A percentile compares a stretch with the other conserved stretches of the same genome.
These are phyloP conservation scores for Fusarium sulawesiense DNA, from an alignment of 2,329 filamentous ascomycete genomes.

Conservation along the genomic window DNA sequence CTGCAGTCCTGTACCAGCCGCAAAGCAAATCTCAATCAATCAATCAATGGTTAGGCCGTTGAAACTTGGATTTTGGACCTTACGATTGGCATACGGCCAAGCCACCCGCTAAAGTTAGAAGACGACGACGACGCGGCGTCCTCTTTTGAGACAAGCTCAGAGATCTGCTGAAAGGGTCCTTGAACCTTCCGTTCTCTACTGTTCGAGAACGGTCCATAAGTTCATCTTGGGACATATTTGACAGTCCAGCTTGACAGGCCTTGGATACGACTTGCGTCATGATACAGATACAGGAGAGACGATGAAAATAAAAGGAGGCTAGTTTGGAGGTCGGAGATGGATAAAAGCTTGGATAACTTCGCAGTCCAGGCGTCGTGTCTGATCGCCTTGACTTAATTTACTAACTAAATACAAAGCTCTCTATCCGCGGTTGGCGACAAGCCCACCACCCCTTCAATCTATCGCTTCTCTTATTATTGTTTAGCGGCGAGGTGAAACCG, in stretches of 20 bases:
- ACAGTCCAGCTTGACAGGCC: slow-evolving; percentile 11
- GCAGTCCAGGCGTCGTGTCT: not conserved
- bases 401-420: slow-evolving; percentile 11
- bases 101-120: slow-evolving; percentile 24
- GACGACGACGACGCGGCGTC: slow-evolving; percentile 12
- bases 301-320: not conserved
- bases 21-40: slow-evolving; percentile 27
- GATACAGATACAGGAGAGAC: not conserved
- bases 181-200: not conserved
- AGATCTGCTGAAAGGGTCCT: not conserved
- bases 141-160: slow-evolving; percentile 23
- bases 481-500: slow-evolving; percentile 21
- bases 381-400: not conserved
- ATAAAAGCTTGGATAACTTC: not conserved
- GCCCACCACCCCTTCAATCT: slow-evolving; percentile 10
- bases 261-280: slow-evolving; percentile 19
- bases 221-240: slow-evolving; percentile 5
- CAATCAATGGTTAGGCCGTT: not conserved
- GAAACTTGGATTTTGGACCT: slow-evolving; percentile 12
- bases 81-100: slow-evolving; percentile 29
- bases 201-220: slow-evolving; percentile 25
- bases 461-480: not conserved
- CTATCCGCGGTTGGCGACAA: slow-evolving; percentile 13
- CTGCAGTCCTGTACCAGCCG: slow-evolving; percentile 4
- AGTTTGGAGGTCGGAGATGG: not conserved